These are phyloP conservation scores for Trichosporon faecale DNA, from an alignment of 1,284 basidiomycete species.

Conservation along the genomic window DNA sequence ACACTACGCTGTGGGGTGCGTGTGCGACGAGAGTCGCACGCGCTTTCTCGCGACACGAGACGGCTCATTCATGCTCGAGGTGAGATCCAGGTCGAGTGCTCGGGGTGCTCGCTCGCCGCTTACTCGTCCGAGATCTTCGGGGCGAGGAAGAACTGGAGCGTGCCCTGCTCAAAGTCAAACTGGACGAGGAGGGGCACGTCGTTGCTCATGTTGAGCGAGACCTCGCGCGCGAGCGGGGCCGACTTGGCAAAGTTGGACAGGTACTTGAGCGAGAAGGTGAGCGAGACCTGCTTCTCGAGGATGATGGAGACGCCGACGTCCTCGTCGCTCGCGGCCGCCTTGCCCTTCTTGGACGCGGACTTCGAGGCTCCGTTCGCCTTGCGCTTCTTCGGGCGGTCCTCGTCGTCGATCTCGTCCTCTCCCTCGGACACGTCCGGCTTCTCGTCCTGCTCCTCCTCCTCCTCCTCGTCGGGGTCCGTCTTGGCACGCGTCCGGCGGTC, in stretches of 20 bases:
- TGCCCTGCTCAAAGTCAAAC: conserved; percentile 52
- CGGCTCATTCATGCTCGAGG: not conserved
- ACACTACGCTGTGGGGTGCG: not conserved
- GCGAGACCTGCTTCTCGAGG: conserved; percentile 83
- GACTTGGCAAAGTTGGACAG: conserved; percentile 97
- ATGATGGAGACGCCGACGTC: conserved; percentile 68
- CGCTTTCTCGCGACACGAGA: no score
- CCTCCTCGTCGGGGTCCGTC: conserved; percentile 58
- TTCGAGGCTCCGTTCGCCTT: conserved; percentile 50
- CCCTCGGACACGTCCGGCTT: conserved; percentile 54
- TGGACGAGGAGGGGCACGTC: conserved; percentile 83
- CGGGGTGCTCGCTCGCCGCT: no score
- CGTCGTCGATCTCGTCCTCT: conserved; percentile 55
- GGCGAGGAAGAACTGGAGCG: conserved; percentile 51
- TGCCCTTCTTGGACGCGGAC: conserved; percentile 60
- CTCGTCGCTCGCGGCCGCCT: conserved; percentile 54
- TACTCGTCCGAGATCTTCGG: conserved; percentile 41
- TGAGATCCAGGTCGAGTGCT: no score
- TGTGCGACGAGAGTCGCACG: no score
- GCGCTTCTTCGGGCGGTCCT: conserved; percentile 46
- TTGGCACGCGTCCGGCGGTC: conserved; percentile 50
- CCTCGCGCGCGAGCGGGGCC: conserved; percentile 67
- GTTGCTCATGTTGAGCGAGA: conserved; percentile 81
- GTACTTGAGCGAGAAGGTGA: conserved; percentile 97
- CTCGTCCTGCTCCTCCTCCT: conserved; percentile 52